phyloP scores from a whole-genome alignment of 2,329 filamentous ascomycete genomes.

The Neodidymelliopsis sp. region DNA sequence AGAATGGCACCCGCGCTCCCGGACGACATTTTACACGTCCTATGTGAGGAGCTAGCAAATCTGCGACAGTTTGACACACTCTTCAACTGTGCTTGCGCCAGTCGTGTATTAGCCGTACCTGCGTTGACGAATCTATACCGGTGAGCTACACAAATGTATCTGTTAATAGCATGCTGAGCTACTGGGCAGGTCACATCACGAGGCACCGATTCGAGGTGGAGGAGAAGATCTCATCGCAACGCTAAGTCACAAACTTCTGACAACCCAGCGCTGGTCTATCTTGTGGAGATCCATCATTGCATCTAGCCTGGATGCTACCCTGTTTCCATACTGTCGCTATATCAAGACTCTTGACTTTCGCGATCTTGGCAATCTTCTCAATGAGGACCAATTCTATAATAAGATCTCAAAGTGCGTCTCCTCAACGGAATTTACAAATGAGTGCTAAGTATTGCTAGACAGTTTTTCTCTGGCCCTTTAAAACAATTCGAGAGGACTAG shows the following conservation, averaged over 20 bases:
- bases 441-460: slow-evolving; percentile 38
- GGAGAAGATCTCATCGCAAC: slow-evolving; percentile 51
- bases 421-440: neutral
- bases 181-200: slow-evolving; percentile 52
- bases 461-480: slow-evolving; percentile 62
- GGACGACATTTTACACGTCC: slow-evolving; percentile 66
- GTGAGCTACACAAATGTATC: slow-evolving; percentile 49
- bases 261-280: slow-evolving; percentile 66
- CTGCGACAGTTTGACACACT: slow-evolving; percentile 67
- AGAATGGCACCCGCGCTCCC: slow-evolving; percentile 53
- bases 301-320: slow-evolving; percentile 68
- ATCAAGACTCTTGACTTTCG: slow-evolving; percentile 69
- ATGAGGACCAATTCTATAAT: slow-evolving; percentile 65
- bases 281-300: slow-evolving; percentile 74
- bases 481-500: slow-evolving; percentile 50
- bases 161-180: neutral
- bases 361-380: slow-evolving; percentile 66
- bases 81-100: slow-evolving; percentile 65
- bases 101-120: slow-evolving; percentile 63
- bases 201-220: slow-evolving; percentile 55
- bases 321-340: slow-evolving; percentile 74
- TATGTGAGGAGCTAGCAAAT: slow-evolving; percentile 66
- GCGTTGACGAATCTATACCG: slow-evolving; percentile 70
- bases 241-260: slow-evolving; percentile 51
- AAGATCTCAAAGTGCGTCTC: slow-evolving; percentile 62